phyloP scores from a whole-genome alignment of 805 yeast genomes.

The Candida ficus region DNA sequence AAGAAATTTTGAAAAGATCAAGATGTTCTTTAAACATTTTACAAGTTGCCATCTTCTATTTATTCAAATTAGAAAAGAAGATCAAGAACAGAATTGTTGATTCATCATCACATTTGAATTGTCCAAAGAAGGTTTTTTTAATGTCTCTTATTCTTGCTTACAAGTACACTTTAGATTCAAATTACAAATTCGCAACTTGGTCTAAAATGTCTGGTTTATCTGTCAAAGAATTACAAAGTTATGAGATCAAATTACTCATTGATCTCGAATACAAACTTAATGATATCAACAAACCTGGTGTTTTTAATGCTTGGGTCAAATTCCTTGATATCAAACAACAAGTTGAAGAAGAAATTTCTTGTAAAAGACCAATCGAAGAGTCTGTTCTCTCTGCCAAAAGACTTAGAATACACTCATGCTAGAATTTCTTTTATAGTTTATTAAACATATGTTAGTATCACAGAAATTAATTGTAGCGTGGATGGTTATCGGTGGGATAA shows the following conservation, averaged over 20 bases:
- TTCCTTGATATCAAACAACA: not conserved
- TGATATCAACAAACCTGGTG: conserved; percentile 9
- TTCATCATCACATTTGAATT: conserved; percentile 17
- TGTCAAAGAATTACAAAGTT: conserved; percentile 39
- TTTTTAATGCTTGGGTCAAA: not conserved
- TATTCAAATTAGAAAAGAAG: conserved; percentile 40
- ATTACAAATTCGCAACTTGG: conserved; percentile 69
- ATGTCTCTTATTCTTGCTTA: conserved; percentile 66
- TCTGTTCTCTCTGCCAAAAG: not conserved
- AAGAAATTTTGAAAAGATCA: conserved; percentile 44
- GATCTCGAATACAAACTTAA: conserved; percentile 53
- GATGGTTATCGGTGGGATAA: too few relatives aligned
- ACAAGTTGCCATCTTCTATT: conserved; percentile 62
- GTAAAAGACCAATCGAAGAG: not conserved
- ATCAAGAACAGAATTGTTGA: conserved; percentile 10
- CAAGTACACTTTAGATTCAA: conserved; percentile 69
- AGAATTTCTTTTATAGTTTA: too few relatives aligned
- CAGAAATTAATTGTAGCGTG: too few relatives aligned
- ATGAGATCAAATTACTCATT: conserved; percentile 51
- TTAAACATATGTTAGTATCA: too few relatives aligned
- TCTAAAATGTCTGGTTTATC: conserved; percentile 64
- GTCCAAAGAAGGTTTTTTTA: conserved; percentile 65
- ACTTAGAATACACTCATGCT: too few relatives aligned
- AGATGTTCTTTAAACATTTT: conserved; percentile 56
- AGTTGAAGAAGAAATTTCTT: not conserved